These are phyloP conservation scores for Ogataea zsoltii DNA, from an alignment of 805 yeast species.

Conservation along the genomic window DNA sequence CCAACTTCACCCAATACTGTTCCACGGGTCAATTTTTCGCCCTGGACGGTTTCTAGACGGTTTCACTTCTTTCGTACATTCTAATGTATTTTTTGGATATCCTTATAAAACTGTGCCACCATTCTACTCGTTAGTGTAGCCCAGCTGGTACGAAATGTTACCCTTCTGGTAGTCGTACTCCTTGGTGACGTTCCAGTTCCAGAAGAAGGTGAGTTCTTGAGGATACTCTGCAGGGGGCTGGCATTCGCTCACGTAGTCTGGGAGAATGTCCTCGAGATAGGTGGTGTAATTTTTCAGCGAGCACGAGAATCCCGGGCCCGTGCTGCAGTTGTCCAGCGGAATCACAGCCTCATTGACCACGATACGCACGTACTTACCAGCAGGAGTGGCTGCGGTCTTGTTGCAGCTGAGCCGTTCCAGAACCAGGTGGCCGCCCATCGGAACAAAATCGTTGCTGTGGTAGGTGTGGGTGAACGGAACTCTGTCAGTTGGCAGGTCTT, in stretches of 20 bases:
- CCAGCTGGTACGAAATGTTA: slow-evolving; percentile 9
- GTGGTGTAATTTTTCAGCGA: slow-evolving; percentile 22
- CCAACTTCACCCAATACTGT: slow-evolving; percentile 42
- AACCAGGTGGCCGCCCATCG: slow-evolving; percentile 52
- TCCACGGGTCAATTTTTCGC: slow-evolving; percentile 9
- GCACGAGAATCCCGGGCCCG: slow-evolving; percentile 51
- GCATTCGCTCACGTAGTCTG: slow-evolving; percentile 10
- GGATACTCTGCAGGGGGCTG: slow-evolving; percentile 12
- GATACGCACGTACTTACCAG: slow-evolving; percentile 36
- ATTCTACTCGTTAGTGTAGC: background rate
- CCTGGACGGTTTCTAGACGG: slow-evolving; percentile 3
- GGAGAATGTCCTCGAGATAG: slow-evolving; percentile 15
- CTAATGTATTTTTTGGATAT: background rate
- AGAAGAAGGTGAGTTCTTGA: slow-evolving; percentile 17
- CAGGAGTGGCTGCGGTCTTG: slow-evolving; percentile 9
- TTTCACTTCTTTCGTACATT: slow-evolving; percentile 1
- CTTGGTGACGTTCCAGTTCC: slow-evolving; percentile 18
- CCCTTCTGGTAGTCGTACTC: slow-evolving; percentile 14
- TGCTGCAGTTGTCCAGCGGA: slow-evolving; percentile 46
- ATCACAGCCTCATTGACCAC: slow-evolving; percentile 54
- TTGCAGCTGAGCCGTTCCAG: slow-evolving; percentile 34
- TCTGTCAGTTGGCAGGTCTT: slow-evolving; percentile 40
- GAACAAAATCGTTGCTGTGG: slow-evolving; percentile 47
- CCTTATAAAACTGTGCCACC: background rate
- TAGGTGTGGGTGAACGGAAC: slow-evolving; percentile 50